A percentile compares a stretch with the other conserved stretches of the same genome.
Evolutionary conservation across 768 basidiomycete genomes (phyloP).

Genomic region (Xanthoconium stramineum): DNA sequence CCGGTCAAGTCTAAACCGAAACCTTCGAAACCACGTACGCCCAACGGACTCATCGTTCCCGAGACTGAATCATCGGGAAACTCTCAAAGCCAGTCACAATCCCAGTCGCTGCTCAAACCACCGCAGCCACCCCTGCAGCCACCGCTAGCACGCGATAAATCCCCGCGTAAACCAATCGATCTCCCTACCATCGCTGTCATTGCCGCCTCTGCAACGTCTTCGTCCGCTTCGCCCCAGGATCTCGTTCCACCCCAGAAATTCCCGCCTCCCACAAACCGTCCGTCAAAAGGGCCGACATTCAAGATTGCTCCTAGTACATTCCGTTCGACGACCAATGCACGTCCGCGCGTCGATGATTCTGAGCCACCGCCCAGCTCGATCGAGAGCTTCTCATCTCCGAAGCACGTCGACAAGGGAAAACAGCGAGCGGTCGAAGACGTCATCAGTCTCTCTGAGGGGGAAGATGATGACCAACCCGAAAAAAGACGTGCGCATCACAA

Average conservation of each 20-base stretch:
- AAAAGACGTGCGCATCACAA: neutral
- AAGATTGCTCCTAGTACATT: conserved; percentile 43
- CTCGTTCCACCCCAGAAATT: neutral
- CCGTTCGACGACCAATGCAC: conserved; percentile 18
- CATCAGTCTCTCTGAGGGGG: conserved; percentile 11
- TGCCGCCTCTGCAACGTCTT: conserved; percentile 5
- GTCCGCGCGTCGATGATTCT: conserved; percentile 2
- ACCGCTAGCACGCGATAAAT: neutral
- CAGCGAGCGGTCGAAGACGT: conserved; percentile 9
- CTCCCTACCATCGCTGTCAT: conserved; percentile 22
- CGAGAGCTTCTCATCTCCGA: conserved; percentile 37
- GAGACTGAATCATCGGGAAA: conserved; percentile 31
- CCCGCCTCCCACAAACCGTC: neutral
- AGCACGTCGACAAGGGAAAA: conserved; percentile 25
- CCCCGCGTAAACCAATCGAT: neutral
- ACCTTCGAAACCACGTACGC: neutral
- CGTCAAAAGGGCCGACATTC: neutral
- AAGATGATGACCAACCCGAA: neutral
- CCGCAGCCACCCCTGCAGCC: neutral
- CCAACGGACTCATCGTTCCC: conserved; percentile 28
- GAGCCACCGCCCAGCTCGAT: conserved; percentile 47
- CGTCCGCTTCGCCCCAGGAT: conserved; percentile 7
- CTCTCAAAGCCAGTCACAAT: conserved; percentile 22
- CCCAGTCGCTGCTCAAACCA: conserved; percentile 5
- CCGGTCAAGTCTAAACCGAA: conserved; percentile 3